A percentile compares a stretch with the other conserved stretches of the same genome.
Evolutionary conservation across 192 early-diverging fungal species (phyloP).

Genomic region (Backusella westeae): DNA sequence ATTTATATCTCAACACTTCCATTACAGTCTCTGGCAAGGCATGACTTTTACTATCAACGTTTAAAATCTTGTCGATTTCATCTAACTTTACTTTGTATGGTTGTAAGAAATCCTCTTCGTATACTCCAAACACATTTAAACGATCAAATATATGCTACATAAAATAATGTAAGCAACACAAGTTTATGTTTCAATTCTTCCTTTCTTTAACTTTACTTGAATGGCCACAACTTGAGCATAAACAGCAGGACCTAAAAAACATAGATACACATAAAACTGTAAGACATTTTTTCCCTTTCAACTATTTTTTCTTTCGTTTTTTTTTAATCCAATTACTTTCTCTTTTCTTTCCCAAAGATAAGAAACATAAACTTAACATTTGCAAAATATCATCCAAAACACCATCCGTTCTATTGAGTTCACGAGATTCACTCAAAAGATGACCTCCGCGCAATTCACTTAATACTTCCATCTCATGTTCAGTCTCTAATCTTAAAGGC

Average conservation of each 20-base stretch:
- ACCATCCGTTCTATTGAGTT: conserved; percentile 54
- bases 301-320: not conserved
- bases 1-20: conserved; percentile 40
- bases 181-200: not conserved
- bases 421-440: conserved; percentile 5
- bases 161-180: not conserved
- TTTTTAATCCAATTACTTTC: conserved; percentile 44
- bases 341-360: conserved; percentile 71
- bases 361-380: conserved; percentile 70
- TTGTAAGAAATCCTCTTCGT: conserved; percentile 49
- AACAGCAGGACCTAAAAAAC: conserved; percentile 27
- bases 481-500: conserved; percentile 54
- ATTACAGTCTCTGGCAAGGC: conserved; percentile 40
- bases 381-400: conserved; percentile 74
- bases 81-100: conserved; percentile 59
- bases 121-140: conserved; percentile 58
- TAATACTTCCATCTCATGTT: conserved; percentile 44
- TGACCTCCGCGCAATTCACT: conserved; percentile 20
- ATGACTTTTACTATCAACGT: conserved; percentile 42
- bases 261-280: not conserved
- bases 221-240: conserved; percentile 33
- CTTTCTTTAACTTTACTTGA: conserved; percentile 12
- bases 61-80: conserved; percentile 60
- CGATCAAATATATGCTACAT: conserved; percentile 60
- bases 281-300: not conserved